phyloP scores from a whole-genome alignment of 2,329 filamentous ascomycete genomes.

The Pestalotiopsis sp. region DNA sequence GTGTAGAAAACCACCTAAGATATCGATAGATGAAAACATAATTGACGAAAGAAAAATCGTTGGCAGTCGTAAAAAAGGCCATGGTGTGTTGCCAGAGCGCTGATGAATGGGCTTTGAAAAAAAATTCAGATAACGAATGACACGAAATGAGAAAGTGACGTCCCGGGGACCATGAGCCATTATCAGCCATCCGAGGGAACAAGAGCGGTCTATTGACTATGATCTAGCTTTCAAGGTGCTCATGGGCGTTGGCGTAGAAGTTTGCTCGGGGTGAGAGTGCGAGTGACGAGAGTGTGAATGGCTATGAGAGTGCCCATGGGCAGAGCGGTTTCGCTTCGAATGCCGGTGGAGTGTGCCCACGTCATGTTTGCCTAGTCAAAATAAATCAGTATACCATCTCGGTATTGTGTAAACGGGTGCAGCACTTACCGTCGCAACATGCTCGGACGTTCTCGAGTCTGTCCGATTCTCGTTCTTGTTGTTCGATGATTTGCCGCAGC shows the following conservation, averaged over 20 bases:
- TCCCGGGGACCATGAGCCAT: too few relatives aligned
- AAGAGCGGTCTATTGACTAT: not conserved
- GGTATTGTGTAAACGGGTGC: not conserved
- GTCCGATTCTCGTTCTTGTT: conserved; percentile 74
- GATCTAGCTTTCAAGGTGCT: conserved; percentile 35
- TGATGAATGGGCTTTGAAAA: not conserved
- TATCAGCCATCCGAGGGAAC: not conserved
- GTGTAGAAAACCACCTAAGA: not conserved
- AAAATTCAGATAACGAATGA: not conserved
- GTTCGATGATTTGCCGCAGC: conserved; percentile 74
- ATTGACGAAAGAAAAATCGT: conserved; percentile 6
- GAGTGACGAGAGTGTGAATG: conserved; percentile 32
- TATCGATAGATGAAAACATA: conserved; percentile 1
- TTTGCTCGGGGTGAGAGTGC: conserved; percentile 27
- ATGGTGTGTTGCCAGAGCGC: not conserved
- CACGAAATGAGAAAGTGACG: not conserved
- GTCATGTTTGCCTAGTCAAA: conserved; percentile 66
- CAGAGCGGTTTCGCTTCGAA: conserved; percentile 43
- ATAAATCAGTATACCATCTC: conserved; percentile 18
- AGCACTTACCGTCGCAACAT: conserved; percentile 87
- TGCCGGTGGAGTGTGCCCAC: conserved; percentile 59
- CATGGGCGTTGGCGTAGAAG: conserved; percentile 35
- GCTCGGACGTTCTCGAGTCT: conserved; percentile 92
- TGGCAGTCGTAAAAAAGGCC: conserved; percentile 1
- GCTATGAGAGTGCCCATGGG: conserved; percentile 29